A percentile compares a stretch with the other conserved stretches of the same genome.
These are phyloP conservation scores for Microbotryomycetes sp. DNA, from an alignment of 1,284 basidiomycete species.

Conservation along the genomic window DNA sequence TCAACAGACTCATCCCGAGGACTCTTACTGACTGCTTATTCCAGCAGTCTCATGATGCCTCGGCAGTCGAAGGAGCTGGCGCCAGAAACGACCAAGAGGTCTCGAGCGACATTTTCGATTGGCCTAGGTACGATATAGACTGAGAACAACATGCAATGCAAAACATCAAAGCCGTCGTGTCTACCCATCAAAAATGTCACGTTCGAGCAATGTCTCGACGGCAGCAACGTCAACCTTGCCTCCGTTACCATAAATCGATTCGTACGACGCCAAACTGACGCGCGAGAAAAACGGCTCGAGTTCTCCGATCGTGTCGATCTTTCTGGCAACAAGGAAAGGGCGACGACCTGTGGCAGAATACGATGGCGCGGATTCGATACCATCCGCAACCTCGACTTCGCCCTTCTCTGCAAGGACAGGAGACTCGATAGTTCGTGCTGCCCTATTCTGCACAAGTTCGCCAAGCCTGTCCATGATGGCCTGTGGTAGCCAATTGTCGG, in stretches of 20 bases:
- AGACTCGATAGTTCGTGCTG: neutral
- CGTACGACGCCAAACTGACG: conserved; percentile 79
- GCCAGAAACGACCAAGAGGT: too few species aligned
- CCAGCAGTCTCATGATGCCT: too few species aligned
- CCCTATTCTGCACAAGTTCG: conserved; percentile 50
- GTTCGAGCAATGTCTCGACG: conserved; percentile 67
- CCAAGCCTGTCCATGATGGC: conserved; percentile 85
- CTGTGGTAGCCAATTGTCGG: conserved; percentile 72
- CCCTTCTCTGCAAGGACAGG: neutral
- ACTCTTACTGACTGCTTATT: too few species aligned
- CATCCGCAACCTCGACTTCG: neutral
- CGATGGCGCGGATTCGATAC: neutral
- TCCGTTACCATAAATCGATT: conserved; percentile 68
- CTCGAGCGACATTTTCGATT: neutral
- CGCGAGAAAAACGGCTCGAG: conserved; percentile 78
- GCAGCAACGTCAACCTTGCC: conserved; percentile 68
- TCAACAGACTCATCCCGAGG: too few species aligned
- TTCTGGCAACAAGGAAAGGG: conserved; percentile 55
- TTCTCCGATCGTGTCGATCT: conserved; percentile 72
- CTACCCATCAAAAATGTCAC: conserved; percentile 72
- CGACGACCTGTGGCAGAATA: conserved; percentile 45
- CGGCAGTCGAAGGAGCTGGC: too few species aligned
- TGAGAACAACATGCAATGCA: neutral
- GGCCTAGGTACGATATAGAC: neutral
- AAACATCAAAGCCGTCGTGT: neutral